These are phyloP conservation scores for Brassica carinata DNA, from an alignment of 345 rosid genomes.

Conservation along the genomic window DNA sequence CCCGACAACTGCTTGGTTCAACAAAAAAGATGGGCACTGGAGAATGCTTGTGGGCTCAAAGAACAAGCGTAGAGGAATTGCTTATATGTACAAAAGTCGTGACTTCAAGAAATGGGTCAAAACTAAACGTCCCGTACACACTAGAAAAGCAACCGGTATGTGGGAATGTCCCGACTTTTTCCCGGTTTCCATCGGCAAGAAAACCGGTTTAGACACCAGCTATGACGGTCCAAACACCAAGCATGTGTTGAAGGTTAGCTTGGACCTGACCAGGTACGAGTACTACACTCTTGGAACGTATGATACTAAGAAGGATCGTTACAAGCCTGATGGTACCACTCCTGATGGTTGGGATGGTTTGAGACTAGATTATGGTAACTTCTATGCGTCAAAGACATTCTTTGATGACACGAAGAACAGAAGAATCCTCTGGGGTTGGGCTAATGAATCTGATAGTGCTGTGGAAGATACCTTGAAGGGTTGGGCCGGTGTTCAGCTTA, in stretches of 20 bases:
- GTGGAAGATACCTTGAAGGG: constrained; percentile 52
- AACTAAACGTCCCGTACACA: constrained; percentile 64
- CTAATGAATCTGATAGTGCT: constrained; percentile 62
- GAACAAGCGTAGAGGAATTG: constrained; percentile 56
- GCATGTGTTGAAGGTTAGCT: constrained; percentile 71
- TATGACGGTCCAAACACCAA: constrained; percentile 42
- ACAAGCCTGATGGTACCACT: constrained; percentile 50
- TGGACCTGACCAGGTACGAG: constrained; percentile 66
- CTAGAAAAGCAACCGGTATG: constrained; percentile 69
- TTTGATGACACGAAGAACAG: constrained; percentile 58
- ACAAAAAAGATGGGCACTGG: constrained; percentile 57
- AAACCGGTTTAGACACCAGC: constrained; percentile 66
- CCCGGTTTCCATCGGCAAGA: constrained; percentile 66
- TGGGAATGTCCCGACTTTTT: constrained; percentile 95
- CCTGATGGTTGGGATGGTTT: constrained; percentile 77
- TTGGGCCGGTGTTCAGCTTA: constrained; percentile 87
- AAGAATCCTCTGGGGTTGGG: constrained; percentile 84
- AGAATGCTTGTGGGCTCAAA: constrained; percentile 60
- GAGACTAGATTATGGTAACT: constrained; percentile 76
- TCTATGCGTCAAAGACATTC: constrained; percentile 85
- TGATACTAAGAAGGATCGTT: constrained; percentile 43
- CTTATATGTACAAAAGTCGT: constrained; percentile 63
- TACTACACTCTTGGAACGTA: constrained; percentile 77
- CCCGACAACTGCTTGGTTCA: constrained; percentile 87
- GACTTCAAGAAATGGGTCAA: constrained; percentile 69